phyloP scores from a whole-genome alignment of 495 filamentous ascomycete genomes.

The Rostrohypoxylon terebratum region DNA sequence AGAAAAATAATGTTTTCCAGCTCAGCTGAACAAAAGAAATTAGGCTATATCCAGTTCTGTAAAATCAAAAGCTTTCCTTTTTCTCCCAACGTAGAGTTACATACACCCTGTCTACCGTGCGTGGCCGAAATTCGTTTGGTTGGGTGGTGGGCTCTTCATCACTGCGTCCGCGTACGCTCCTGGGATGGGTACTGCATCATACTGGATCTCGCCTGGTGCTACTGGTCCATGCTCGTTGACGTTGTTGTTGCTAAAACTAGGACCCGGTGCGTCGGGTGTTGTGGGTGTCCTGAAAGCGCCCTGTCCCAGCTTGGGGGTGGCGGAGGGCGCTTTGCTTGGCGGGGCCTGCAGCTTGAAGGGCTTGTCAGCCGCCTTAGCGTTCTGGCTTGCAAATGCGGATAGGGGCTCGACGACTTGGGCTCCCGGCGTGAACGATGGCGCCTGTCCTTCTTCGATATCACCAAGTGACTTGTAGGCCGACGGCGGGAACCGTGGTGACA shows the following conservation, averaged over 20 bases:
- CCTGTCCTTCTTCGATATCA: conserved; percentile 56
- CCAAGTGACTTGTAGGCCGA: conserved; percentile 60
- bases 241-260: conserved; percentile 41
- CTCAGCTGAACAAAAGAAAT: conserved; percentile 52
- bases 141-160: conserved; percentile 58
- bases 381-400: conserved; percentile 57
- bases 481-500: conserved; percentile 67
- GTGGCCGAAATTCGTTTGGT: conserved; percentile 55
- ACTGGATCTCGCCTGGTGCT: conserved; percentile 72
- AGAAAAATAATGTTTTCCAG: conserved; percentile 25
- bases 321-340: conserved; percentile 77
- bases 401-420: conserved; percentile 56
- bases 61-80: conserved; percentile 9
- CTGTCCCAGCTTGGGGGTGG: conserved; percentile 75
- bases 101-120: conserved; percentile 24
- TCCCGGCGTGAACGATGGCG: conserved; percentile 60
- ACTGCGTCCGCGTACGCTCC: conserved; percentile 67
- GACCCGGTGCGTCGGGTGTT: conserved; percentile 39
- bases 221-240: conserved; percentile 62
- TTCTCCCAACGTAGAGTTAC: background rate
- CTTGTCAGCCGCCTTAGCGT: conserved; percentile 49
- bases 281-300: conserved; percentile 64
- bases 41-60: conserved; percentile 40
- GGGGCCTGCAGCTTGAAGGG: conserved; percentile 88
- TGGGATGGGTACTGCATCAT: conserved; percentile 75